Base-by-base conservation (phyloP, 208 protist species). In the Leishmania braziliensis region DNA sequence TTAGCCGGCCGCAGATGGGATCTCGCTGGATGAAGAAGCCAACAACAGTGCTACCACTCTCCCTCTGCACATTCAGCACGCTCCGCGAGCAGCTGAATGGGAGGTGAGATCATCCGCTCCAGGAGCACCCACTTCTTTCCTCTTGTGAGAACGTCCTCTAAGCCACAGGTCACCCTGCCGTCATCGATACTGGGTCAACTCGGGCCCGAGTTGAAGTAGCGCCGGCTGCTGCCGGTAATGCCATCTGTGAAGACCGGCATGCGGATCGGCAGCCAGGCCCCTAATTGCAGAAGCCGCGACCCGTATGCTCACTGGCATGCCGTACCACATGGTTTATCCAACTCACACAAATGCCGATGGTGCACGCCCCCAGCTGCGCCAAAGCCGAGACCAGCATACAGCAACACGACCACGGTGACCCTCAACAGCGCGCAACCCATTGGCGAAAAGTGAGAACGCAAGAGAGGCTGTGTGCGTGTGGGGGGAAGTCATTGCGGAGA, bases 51-150 rank as follows among this genome's bases (percentile, higher is more conserved):
- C 39, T 46, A 29, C 51, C 50, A 20, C 20, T 69, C 16, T 83
- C n/a, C 3, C 63, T 83, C 33, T 86, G 39, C 29, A 95, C 92
- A 43, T 75, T 82, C 33, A 95, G 82, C 16, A 46, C 89, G 86
- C 9, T 93, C 90, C n/a, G 26, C 10, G 85, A 93, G 89, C 83
- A 91, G 79, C 74, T 86, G 62, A 0, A 93, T 54, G 10, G 90
- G 90, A 2, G 43, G 43, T 16, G 90, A 88, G 20, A 95, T 56
- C 29, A 93, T 77, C 6, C 75, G 18, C 0, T 83, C 58, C 63
- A 69, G 50, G 48, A 95, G 68, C 0, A 82, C 66, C 0, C 5
- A 4, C 50, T 78, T 84, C 77, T 92, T 91, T 16, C 48, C 79
- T 0, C 54, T 63, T 1, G 88, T 92, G 29, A 95, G 80, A 23